Conservation (phyloP, 2,329 filamentous ascomycete genomes). For the Claviceps monticola region DNA sequence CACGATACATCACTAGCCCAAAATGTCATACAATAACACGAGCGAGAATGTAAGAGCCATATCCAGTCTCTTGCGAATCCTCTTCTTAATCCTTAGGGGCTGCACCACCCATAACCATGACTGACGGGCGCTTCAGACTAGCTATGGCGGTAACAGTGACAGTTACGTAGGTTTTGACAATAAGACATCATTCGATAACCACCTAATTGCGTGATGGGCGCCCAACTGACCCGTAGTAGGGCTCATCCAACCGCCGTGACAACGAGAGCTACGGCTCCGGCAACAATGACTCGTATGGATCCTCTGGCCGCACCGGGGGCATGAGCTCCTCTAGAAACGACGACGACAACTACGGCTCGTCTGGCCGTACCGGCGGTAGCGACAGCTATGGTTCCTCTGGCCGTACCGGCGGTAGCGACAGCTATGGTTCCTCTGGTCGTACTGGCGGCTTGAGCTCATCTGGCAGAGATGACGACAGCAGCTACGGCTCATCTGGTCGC, state of each 20-base stretch:
- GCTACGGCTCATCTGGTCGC: constrained; percentile 10
- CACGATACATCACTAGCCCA: constrained; percentile 5
- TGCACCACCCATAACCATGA: too few relatives aligned
- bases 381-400: constrained; percentile 10
- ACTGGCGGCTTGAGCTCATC: constrained; percentile 3
- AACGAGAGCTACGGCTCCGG: constrained; percentile 5
- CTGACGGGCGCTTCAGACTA: constrained; percentile 8
- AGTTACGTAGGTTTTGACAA: constrained; percentile 12
- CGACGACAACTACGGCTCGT: constrained; percentile 8
- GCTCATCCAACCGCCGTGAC: constrained; percentile 10
- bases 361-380: constrained; percentile 5
- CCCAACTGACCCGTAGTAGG: constrained; percentile 1
- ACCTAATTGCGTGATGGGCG: too few relatives aligned
- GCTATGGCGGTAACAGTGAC: constrained; percentile 16
- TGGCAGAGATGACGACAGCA: constrained; percentile 7
- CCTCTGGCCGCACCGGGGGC: constrained; percentile 8
- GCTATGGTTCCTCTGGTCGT: constrained; percentile 8
- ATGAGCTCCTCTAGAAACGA: background rate
- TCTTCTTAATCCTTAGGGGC: too few relatives aligned
- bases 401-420: constrained; percentile 4
- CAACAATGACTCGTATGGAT: constrained; percentile 10
- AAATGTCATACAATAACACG: constrained; percentile 32
- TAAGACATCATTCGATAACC: too few relatives aligned
- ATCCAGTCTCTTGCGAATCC: background rate
- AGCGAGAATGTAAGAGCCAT: constrained; percentile 23